Evolutionary conservation across 345 rosid species (phyloP).

Genomic region (Boechera stricta): DNA sequence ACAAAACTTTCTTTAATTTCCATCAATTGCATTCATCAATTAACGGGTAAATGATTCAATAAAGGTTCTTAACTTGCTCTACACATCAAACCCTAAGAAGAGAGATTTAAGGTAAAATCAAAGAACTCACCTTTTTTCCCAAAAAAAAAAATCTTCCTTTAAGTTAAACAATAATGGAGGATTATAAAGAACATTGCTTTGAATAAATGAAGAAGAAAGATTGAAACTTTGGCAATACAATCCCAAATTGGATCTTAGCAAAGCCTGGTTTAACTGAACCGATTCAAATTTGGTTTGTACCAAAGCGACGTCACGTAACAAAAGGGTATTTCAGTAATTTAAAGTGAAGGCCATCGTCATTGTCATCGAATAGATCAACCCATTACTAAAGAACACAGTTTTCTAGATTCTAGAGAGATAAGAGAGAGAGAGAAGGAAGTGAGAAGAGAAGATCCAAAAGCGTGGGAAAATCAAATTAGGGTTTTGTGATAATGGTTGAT

Average conservation of each 20-base stretch:
- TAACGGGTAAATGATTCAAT: background rate
- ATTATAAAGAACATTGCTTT: conserved; percentile 11
- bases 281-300: background rate
- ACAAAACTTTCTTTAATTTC: background rate
- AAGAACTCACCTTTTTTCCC: conserved; percentile 1
- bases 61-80: background rate
- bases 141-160: background rate
- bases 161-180: conserved; percentile 10
- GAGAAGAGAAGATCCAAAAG: conserved; percentile 29
- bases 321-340: conserved; percentile 2
- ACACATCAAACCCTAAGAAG: background rate
- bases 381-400: conserved; percentile 8
- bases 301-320: background rate
- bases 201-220: conserved; percentile 10
- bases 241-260: background rate
- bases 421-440: conserved; percentile 16
- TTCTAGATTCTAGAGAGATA: conserved; percentile 31
- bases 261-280: conserved; percentile 14
- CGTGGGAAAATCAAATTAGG: conserved; percentile 23
- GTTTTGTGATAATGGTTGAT: conserved; percentile 65
- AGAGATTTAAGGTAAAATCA: background rate
- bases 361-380: conserved; percentile 37
- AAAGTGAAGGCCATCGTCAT: conserved; percentile 5
- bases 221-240: background rate
- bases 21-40: background rate